These are phyloP conservation scores for Kodamaea sagamina DNA, from an alignment of 805 yeast species.

Conservation along the genomic window DNA sequence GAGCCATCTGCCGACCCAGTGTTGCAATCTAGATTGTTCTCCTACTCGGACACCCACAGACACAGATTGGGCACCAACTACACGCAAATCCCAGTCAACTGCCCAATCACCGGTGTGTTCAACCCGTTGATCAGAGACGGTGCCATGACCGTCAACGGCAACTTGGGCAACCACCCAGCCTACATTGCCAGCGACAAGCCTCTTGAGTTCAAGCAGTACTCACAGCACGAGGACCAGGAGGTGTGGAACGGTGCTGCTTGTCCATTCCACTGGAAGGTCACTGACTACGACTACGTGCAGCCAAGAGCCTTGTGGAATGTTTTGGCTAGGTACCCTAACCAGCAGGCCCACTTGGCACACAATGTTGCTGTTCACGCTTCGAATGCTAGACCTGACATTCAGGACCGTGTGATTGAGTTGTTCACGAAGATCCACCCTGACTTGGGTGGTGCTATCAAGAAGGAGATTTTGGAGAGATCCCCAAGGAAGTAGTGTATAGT, in stretches of 20 bases:
- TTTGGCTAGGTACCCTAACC: conserved; percentile 74
- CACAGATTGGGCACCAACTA: conserved; percentile 73
- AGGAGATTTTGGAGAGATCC: conserved; percentile 55
- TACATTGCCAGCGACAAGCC: conserved; percentile 63
- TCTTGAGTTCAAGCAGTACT: conserved; percentile 45
- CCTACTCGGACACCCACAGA: conserved; percentile 77
- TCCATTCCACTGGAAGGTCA: conserved; percentile 82
- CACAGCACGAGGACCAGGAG: conserved; percentile 68
- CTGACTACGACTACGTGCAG: conserved; percentile 76
- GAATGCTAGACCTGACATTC: conserved; percentile 72
- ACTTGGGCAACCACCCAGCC: conserved; percentile 77
- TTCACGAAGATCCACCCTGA: conserved; percentile 71
- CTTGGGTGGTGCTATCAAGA: conserved; percentile 67
- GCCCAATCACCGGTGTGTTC: conserved; percentile 59
- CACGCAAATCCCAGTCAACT: conserved; percentile 68
- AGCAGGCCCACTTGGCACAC: conserved; percentile 80
- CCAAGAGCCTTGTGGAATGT: conserved; percentile 78
- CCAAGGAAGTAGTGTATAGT: conserved; percentile 44
- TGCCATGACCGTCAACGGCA: conserved; percentile 59
- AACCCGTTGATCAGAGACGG: conserved; percentile 84
- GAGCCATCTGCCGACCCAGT: conserved; percentile 80
- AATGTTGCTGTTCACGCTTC: conserved; percentile 76
- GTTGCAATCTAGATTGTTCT: conserved; percentile 71
- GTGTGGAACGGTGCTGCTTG: conserved; percentile 80
- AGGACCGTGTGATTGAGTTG: conserved; percentile 75